Evolutionary conservation across 106 monocot species (phyloP), one percentile per base, ranked within the genome.

Genomic region (Hemerocallis citrina): DNA sequence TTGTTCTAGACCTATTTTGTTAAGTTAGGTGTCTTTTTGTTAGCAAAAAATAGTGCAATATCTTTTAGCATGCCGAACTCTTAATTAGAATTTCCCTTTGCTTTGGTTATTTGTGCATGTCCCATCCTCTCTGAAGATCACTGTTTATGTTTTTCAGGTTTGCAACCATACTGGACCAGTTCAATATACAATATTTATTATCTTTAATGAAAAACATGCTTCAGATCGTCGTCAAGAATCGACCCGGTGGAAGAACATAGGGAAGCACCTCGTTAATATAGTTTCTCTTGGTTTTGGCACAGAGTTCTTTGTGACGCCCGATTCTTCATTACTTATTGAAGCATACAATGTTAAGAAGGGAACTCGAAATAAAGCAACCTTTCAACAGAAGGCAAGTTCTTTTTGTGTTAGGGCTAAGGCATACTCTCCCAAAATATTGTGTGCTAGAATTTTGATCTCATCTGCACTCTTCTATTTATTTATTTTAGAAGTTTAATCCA

Each of bases 311-410:
- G 37, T 85, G 21, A 70, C 77, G 36, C 87, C 81, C 7, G 65
- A 72, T 39, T 73, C 85, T 30, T 85, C 82, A 46, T 27, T 92
- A 22, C 70, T 88, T n/a, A 0, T 92, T 45, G 98, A 98, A 54
- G 35, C 70, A 12, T 88, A 82, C 25, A 54, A 88, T 62, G 61
- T 73, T 36, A 72, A 67, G 59, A 79, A 75, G 44, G 70, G 67
- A 6, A 62, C 68, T 42, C 81, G 91, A 58, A 64, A 75, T 41
- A 98, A 98, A 77, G 91, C 82, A 49, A 64, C 84, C 23, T 84
- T 90, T 55, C 75, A 77, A 16, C 91, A 88, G 28, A 85, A 98
- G 88, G 98, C 67, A 88, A 79, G 72, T 60, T 33, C 16, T 44
- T n/a, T 9, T n/a, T n/a, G n/a, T n/a, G n/a, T n/a, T n/a, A n/a